Percentiles rank a stretch among this genome's conserved stretches.
Evolutionary conservation across 2,329 filamentous ascomycete genomes (phyloP).

Genomic region (Onygena corvina): DNA sequence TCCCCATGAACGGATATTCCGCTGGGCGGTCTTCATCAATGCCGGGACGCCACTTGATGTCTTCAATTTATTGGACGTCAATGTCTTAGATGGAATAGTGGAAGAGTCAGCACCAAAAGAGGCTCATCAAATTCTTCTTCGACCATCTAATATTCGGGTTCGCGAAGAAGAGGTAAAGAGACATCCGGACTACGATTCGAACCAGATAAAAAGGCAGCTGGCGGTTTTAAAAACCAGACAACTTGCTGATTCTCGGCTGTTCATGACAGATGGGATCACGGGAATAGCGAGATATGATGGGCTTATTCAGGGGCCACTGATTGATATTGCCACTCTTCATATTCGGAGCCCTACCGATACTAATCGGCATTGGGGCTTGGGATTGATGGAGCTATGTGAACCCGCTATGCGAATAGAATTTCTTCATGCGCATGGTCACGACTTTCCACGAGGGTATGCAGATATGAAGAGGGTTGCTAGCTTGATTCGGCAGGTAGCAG

Average conservation of each 20-base stretch:
- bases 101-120: slow-evolving; percentile 12
- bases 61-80: slow-evolving; percentile 12
- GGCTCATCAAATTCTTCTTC: slow-evolving; percentile 13
- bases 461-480: slow-evolving; percentile 16
- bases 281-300: slow-evolving; percentile 11
- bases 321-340: slow-evolving; percentile 17
- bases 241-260: slow-evolving; percentile 10
- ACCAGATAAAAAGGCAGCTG: slow-evolving; percentile 12
- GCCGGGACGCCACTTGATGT: slow-evolving; percentile 15
- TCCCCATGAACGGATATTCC: slow-evolving; percentile 16
- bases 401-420: slow-evolving; percentile 12
- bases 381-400: slow-evolving; percentile 15
- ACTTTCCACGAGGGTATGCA: slow-evolving; percentile 15
- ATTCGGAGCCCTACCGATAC: slow-evolving; percentile 12
- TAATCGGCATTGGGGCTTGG: slow-evolving; percentile 12
- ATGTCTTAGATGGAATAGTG: slow-evolving; percentile 11
- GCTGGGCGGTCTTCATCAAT: slow-evolving; percentile 17
- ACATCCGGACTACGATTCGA: slow-evolving; percentile 14
- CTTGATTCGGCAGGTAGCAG: slow-evolving; percentile 15
- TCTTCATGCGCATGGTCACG: slow-evolving; percentile 15
- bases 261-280: slow-evolving; percentile 13
- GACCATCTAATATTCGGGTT: slow-evolving; percentile 15
- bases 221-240: slow-evolving; percentile 12
- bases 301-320: slow-evolving; percentile 9
- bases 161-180: slow-evolving; percentile 12